Percentiles rank a stretch among this genome's conserved stretches.
phyloP scores from a whole-genome alignment of 805 yeast genomes.

The Scheffersomyces amazonensis region DNA sequence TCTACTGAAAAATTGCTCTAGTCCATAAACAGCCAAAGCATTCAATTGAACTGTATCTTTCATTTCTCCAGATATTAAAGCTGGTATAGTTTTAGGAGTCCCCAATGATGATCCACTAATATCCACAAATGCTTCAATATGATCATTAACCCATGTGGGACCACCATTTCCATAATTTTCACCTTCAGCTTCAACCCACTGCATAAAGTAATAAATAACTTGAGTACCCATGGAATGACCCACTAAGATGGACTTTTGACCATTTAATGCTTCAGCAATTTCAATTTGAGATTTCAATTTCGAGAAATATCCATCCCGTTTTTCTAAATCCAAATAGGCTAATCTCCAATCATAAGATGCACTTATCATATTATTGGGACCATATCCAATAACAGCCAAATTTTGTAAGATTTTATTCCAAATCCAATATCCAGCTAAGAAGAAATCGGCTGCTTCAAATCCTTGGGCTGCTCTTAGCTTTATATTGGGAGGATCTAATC shows the following conservation, averaged over 20 bases:
- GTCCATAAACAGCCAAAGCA: constrained; percentile 87
- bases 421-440: constrained; percentile 97
- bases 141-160: constrained; percentile 76
- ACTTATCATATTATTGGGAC: constrained; percentile 82
- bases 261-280: constrained; percentile 43
- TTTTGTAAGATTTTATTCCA: constrained; percentile 97
- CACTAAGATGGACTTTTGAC: constrained; percentile 70
- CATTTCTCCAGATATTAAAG: constrained; percentile 96
- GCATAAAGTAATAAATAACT: constrained; percentile 79
- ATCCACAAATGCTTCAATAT: constrained; percentile 79
- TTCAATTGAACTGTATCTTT: constrained; percentile 94
- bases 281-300: constrained; percentile 76
- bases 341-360: constrained; percentile 98
- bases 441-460: constrained; percentile 94
- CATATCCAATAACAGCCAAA: constrained; percentile 90
- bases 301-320: constrained; percentile 81
- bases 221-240: constrained; percentile 99
- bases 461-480: constrained; percentile 91
- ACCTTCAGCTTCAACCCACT: constrained; percentile 96
- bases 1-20: constrained; percentile 90
- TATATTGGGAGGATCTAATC: constrained; percentile 84
- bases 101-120: constrained; percentile 90
- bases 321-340: constrained; percentile 83
- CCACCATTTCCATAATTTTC: constrained; percentile 89
- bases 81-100: constrained; percentile 91